Conservation (phyloP, 768 basidiomycete genomes). For the Scleroderma citrinum region DNA sequence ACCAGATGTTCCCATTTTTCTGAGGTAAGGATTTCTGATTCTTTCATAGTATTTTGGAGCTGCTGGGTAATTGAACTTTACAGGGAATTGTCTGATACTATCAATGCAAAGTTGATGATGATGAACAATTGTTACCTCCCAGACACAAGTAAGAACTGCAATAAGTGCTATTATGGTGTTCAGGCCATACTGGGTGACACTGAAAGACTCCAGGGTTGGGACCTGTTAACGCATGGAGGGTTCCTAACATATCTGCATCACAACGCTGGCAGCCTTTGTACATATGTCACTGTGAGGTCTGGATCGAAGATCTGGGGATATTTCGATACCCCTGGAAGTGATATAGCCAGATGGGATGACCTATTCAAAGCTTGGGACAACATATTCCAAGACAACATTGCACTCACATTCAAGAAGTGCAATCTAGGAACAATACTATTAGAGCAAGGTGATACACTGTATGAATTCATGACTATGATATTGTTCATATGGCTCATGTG, state of each 20-base stretch:
- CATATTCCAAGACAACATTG: too few relatives aligned
- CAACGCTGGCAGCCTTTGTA: constrained; percentile 1
- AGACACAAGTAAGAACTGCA: too few relatives aligned
- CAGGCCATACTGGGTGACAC: constrained; percentile 1
- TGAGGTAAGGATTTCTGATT: background rate
- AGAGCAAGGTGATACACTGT: too few relatives aligned
- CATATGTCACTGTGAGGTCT: background rate
- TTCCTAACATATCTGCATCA: constrained; percentile 7
- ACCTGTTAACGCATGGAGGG: constrained; percentile 5
- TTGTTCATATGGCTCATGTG: too few relatives aligned
- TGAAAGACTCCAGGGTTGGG: constrained; percentile 1
- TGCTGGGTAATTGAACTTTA: too few relatives aligned
- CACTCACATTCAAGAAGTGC: too few relatives aligned
- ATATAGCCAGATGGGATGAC: background rate
- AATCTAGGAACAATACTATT: too few relatives aligned
- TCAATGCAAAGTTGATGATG: background rate
- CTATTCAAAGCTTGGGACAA: background rate
- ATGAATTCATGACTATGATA: too few relatives aligned
- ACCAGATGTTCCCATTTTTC: background rate
- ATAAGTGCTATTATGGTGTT: background rate
- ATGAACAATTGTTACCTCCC: background rate
- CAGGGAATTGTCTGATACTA: background rate
- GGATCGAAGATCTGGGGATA: constrained; percentile 8
- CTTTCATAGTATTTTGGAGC: too few relatives aligned
- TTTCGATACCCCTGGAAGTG: background rate